These are phyloP conservation scores for Lipomyces oligophaga DNA, from an alignment of 805 yeast genomes.

Conservation along the genomic window DNA sequence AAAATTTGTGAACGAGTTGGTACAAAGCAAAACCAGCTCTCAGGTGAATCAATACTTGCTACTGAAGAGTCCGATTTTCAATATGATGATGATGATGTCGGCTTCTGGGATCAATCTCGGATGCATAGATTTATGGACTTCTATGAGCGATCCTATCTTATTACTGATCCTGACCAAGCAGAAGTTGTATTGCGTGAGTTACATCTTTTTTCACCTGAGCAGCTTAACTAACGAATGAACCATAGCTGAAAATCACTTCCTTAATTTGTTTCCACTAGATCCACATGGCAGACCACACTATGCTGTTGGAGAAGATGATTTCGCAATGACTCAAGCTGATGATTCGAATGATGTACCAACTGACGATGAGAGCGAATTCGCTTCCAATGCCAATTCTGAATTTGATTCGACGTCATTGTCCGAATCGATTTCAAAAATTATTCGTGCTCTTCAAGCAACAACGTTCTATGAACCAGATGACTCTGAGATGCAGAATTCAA, in stretches of 20 bases:
- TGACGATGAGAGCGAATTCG: background rate
- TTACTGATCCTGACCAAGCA: constrained; percentile 13
- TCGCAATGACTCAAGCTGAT: constrained; percentile 8
- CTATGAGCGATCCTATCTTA: constrained; percentile 18
- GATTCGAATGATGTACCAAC: background rate
- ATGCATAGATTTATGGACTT: constrained; percentile 16
- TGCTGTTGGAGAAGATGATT: background rate
- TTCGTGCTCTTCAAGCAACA: constrained; percentile 1
- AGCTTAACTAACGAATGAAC: background rate
- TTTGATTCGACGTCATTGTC: background rate
- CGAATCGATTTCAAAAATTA: background rate
- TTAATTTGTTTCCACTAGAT: constrained; percentile 18
- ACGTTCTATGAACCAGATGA: constrained; percentile 1
- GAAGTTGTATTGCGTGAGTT: constrained; percentile 12
- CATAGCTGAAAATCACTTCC: constrained; percentile 9
- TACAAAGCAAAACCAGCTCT: no score
- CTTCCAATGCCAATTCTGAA: background rate
- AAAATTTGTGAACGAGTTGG: constrained; percentile 9
- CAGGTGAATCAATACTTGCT: no score
- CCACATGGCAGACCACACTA: background rate
- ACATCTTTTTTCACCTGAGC: background rate
- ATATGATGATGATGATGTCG: constrained; percentile 9
- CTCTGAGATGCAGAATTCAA: background rate
- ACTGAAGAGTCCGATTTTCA: constrained; percentile 2
- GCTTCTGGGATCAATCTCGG: constrained; percentile 14